phyloP scores from a whole-genome alignment of 768 basidiomycete species.

The Russula sp. region DNA sequence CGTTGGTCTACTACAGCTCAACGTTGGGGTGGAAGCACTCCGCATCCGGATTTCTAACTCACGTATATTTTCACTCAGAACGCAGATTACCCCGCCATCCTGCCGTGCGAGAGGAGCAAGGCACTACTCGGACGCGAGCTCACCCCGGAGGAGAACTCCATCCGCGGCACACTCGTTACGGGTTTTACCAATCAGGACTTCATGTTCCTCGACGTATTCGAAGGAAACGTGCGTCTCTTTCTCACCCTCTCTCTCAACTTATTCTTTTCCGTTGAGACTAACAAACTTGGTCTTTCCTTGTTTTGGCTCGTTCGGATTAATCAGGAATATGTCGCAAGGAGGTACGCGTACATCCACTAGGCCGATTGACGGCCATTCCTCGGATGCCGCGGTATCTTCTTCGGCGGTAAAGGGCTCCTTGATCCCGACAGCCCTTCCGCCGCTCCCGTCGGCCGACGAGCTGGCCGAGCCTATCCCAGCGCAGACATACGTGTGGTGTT shows the following conservation, averaged over 20 bases:
- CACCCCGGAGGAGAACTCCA: slow-evolving; percentile 58
- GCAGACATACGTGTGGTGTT: slow-evolving; percentile 72
- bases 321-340: slow-evolving; percentile 70
- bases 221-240: slow-evolving; percentile 57
- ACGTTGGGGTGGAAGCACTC: not conserved
- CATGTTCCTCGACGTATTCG: slow-evolving; percentile 70
- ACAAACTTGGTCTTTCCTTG: not conserved
- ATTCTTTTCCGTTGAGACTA: too few species aligned
- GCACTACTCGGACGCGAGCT: slow-evolving; percentile 43
- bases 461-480: slow-evolving; percentile 44
- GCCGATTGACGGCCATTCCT: slow-evolving; percentile 38
- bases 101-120: slow-evolving; percentile 54
- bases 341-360: slow-evolving; percentile 58
- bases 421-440: slow-evolving; percentile 42
- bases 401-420: slow-evolving; percentile 36
- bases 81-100: slow-evolving; percentile 81
- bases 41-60: not conserved
- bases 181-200: slow-evolving; percentile 70
- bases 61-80: slow-evolving; percentile 37
- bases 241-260: too few species aligned
- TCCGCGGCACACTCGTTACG: slow-evolving; percentile 74
- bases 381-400: slow-evolving; percentile 3
- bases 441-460: slow-evolving; percentile 41
- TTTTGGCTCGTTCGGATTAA: not conserved
- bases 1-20: slow-evolving; percentile 2